Evolutionary conservation across 2,329 filamentous ascomycete species (phyloP).

Genomic region (Epichloe glyceriae): DNA sequence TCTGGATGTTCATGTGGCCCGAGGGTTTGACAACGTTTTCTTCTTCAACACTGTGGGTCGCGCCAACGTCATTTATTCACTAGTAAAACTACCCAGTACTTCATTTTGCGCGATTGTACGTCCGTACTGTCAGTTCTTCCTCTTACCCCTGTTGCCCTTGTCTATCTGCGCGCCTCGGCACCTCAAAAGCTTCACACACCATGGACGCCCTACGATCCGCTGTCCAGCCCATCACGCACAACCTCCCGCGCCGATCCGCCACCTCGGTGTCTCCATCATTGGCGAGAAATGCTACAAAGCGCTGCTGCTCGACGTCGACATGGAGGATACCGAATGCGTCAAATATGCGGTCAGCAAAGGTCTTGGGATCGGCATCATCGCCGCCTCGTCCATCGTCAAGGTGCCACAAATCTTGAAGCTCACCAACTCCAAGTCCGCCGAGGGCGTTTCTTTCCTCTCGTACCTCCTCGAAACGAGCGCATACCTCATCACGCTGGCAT

Average conservation of each 20-base stretch:
- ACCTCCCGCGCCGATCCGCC: constrained; percentile 58
- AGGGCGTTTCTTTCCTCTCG: constrained; percentile 76
- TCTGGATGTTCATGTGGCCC: too few relatives aligned
- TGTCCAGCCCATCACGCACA: constrained; percentile 57
- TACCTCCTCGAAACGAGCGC: constrained; percentile 85
- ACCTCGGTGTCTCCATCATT: constrained; percentile 67
- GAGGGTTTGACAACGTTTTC: background rate
- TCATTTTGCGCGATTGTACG: too few relatives aligned
- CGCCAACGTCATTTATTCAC: background rate
- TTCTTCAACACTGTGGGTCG: background rate
- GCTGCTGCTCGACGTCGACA: constrained; percentile 74
- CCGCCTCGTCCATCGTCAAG: constrained; percentile 83
- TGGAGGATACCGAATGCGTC: constrained; percentile 63
- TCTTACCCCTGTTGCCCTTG: background rate
- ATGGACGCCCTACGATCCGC: constrained; percentile 51
- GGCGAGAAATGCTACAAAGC: constrained; percentile 75
- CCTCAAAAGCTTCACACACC: background rate
- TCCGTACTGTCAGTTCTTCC: background rate
- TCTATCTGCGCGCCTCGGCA: background rate
- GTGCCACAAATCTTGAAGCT: constrained; percentile 95
- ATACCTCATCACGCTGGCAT: constrained; percentile 81
- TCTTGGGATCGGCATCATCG: constrained; percentile 87
- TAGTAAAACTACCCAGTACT: too few relatives aligned
- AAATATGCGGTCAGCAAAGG: constrained; percentile 86
- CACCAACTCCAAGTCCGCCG: constrained; percentile 62